Percentiles rank a stretch among this genome's conserved stretches.
Evolutionary conservation across 345 rosid species (phyloP).

Genomic region (Toxicodendron radicans): DNA sequence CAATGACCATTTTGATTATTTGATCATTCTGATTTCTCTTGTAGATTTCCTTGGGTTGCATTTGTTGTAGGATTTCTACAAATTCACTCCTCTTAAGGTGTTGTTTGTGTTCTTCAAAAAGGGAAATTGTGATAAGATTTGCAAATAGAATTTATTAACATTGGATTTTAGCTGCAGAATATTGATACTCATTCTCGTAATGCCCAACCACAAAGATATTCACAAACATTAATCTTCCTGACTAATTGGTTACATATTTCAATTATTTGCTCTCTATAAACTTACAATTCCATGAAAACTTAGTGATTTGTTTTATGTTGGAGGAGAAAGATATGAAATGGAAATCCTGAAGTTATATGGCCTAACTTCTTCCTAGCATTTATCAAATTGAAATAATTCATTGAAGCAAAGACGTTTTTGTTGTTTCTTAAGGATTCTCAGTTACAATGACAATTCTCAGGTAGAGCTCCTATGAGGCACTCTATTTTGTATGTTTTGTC

Average conservation of each 20-base stretch:
- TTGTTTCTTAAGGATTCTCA: neutral
- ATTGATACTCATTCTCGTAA: neutral
- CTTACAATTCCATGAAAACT: neutral
- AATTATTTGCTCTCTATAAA: neutral
- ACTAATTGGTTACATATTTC: neutral
- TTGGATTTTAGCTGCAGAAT: neutral
- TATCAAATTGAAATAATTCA: neutral
- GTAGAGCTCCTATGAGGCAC: neutral
- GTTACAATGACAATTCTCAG: conserved; percentile 1
- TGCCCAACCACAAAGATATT: neutral
- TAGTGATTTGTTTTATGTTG: neutral
- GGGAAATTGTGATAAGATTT: neutral
- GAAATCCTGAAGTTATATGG: neutral
- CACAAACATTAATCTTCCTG: neutral
- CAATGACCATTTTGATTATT: neutral
- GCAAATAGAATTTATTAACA: neutral
- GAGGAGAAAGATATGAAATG: neutral
- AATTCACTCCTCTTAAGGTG: neutral
- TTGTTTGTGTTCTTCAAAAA: neutral
- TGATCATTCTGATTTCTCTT: neutral
- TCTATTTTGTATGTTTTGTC: neutral
- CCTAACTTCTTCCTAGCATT: neutral
- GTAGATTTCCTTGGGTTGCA: neutral
- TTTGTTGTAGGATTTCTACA: neutral
- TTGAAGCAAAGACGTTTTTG: neutral